Evolutionary conservation across 2,329 filamentous ascomycete genomes (phyloP), one percentile per base, ranked within the genome.

Genomic region (Plectosphaerella cucumerina): DNA sequence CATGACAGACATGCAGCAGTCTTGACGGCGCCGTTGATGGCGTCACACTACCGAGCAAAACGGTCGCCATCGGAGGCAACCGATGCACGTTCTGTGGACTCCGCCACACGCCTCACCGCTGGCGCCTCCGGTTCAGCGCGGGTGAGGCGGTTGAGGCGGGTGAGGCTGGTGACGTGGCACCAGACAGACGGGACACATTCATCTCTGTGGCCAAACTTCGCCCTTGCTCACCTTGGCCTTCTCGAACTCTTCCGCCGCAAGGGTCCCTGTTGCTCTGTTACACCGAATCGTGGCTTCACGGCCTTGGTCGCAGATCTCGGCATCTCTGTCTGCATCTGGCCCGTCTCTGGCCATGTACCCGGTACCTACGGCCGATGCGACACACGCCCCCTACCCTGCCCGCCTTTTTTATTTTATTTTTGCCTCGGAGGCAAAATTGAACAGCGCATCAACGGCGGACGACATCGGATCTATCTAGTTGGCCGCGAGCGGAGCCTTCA

Each of bases 141-240:
- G 21, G 14, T 20, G 44, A 20, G 35, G 26, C 18, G 15, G 15
- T 14, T n/a, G 18, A 37, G 47, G 41, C 22, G 21, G 22, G 21
- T 56, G 53, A 57, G 55, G 55, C 55, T 56, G 51, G 53, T 57
- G 55, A 57, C 55, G 55, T 57, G 55, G 55, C 55, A 50, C 52
- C 45, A 31, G 47, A 33, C 37, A 35, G 47, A 33, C 37, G 34
- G 44, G 47, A 49, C 34, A 33, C 26, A 31, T 8, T 31, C 26
- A 31, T 31, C 12, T 31, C 26, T 20, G 39, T 42, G 39, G 39
- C 39, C 39, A 42, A 42, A 42, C 39, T 20, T n/a, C 39, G 45
- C 44, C 50, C 48, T 53, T 48, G 18, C 18, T 21, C 39, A 42
- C n/a, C 10, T 42, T 42, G 11, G 10, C n/a, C 35, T 42, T 42